phyloP scores from a whole-genome alignment of 768 basidiomycete genomes.

The Amanita rubescens region DNA sequence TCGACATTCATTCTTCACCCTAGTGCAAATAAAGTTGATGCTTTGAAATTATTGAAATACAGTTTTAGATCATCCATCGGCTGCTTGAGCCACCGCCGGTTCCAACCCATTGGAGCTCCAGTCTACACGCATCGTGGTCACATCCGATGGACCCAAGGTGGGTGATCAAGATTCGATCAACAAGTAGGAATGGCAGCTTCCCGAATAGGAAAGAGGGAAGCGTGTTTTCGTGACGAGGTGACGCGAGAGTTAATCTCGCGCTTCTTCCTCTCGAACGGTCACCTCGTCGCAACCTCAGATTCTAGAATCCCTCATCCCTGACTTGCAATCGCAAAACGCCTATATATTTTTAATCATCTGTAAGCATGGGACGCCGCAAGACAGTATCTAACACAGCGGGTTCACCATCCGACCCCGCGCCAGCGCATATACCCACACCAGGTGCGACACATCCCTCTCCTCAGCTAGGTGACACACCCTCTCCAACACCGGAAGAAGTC shows the following conservation, averaged over 20 bases:
- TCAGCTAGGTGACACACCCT: background rate
- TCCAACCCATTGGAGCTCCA: too few species aligned
- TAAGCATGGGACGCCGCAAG: background rate
- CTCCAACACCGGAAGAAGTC: background rate
- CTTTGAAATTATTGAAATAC: too few species aligned
- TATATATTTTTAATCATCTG: background rate
- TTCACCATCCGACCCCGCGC: background rate
- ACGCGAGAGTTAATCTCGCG: background rate
- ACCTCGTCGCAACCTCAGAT: background rate
- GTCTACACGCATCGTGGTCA: too few species aligned
- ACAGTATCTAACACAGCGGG: background rate
- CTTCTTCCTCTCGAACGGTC: background rate
- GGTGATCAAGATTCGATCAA: too few species aligned
- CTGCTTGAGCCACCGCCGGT: too few species aligned
- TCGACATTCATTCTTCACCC: too few species aligned
- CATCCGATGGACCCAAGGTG: too few species aligned
- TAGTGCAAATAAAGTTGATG: too few species aligned
- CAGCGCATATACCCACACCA: background rate
- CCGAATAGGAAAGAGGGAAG: background rate
- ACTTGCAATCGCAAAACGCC: background rate
- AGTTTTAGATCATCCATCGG: too few species aligned
- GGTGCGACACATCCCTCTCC: background rate
- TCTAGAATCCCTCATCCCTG: background rate
- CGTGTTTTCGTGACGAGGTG: slow-evolving; percentile 1
- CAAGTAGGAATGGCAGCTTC: too few species aligned